These are phyloP conservation scores for Chalciporus chontae DNA, from an alignment of 768 basidiomycete genomes.

Conservation along the genomic window DNA sequence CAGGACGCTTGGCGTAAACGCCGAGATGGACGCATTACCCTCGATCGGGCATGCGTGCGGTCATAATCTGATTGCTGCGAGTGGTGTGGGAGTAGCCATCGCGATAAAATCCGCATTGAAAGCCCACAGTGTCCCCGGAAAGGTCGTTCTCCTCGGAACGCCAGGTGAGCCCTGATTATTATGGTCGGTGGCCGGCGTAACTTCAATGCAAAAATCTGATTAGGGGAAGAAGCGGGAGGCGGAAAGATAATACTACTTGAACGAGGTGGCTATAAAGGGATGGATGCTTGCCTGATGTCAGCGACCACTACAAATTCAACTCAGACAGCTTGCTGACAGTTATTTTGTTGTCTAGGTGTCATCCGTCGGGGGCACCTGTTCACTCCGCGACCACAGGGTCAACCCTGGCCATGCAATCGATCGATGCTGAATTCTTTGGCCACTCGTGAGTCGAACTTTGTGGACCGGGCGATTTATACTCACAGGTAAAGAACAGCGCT, in stretches of 20 bases:
- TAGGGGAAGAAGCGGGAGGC: constrained; percentile 76
- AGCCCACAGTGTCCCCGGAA: constrained; percentile 60
- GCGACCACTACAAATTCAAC: constrained; percentile 9
- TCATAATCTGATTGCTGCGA: constrained; percentile 79
- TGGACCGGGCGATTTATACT: background rate
- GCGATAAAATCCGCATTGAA: constrained; percentile 68
- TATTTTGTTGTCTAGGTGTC: constrained; percentile 50
- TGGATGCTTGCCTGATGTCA: constrained; percentile 81
- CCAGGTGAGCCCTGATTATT: constrained; percentile 52
- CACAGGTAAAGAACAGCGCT: constrained; percentile 42
- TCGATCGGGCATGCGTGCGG: constrained; percentile 66
- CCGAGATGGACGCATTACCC: constrained; percentile 69
- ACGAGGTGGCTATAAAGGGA: constrained; percentile 71
- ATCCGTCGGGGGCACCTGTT: constrained; percentile 57
- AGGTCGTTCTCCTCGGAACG: constrained; percentile 71
- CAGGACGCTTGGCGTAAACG: constrained; percentile 71
- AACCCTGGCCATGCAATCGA: constrained; percentile 59
- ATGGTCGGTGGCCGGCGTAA: background rate
- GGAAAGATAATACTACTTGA: constrained; percentile 76
- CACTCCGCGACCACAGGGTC: constrained; percentile 50
- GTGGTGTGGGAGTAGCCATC: constrained; percentile 71
- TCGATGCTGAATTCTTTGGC: constrained; percentile 71
- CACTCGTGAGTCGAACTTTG: constrained; percentile 49
- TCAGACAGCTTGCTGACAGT: constrained; percentile 12
- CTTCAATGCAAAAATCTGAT: constrained; percentile 5